These are phyloP conservation scores for Rhypophila decipiens DNA, from an alignment of 495 filamentous ascomycete species.

Conservation along the genomic window DNA sequence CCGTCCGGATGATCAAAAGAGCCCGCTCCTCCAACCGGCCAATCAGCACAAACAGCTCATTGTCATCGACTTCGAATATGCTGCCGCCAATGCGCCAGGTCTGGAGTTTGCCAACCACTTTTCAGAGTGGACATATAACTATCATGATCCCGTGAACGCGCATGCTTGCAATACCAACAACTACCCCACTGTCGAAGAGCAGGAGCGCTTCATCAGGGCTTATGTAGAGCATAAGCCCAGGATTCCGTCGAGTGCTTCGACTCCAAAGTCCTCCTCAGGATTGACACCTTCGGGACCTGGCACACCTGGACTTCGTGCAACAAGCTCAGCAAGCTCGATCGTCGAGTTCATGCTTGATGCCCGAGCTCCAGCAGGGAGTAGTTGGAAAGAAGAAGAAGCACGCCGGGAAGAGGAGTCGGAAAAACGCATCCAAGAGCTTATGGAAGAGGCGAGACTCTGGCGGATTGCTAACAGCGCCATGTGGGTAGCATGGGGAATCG, in stretches of 20 bases:
- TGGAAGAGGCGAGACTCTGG: conserved; percentile 79
- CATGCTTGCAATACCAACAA: conserved; percentile 58
- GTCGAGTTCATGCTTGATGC: conserved; percentile 66
- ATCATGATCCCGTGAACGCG: conserved; percentile 62
- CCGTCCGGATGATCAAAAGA: conserved; percentile 68
- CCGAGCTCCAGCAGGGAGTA: conserved; percentile 48
- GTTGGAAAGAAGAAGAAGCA: conserved; percentile 55
- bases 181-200: conserved; percentile 78
- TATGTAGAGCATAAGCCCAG: conserved; percentile 77
- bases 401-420: conserved; percentile 54
- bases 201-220: conserved; percentile 73
- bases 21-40: conserved; percentile 77
- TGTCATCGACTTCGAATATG: conserved; percentile 99
- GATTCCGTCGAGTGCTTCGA: conserved; percentile 31
- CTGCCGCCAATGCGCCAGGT: conserved; percentile 79
- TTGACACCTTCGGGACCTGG: conserved; percentile 15
- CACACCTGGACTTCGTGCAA: conserved; percentile 21
- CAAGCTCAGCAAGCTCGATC: conserved; percentile 37
- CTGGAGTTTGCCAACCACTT: conserved; percentile 98
- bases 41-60: conserved; percentile 93
- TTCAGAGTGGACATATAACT: conserved; percentile 98
- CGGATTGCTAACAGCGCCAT: conserved; percentile 77
- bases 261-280: conserved; percentile 48
- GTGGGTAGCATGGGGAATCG: conserved; percentile 95
- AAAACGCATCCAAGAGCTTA: conserved; percentile 55